phyloP scores from a whole-genome alignment of 106 monocot genomes.

The Chionographis japonica region DNA sequence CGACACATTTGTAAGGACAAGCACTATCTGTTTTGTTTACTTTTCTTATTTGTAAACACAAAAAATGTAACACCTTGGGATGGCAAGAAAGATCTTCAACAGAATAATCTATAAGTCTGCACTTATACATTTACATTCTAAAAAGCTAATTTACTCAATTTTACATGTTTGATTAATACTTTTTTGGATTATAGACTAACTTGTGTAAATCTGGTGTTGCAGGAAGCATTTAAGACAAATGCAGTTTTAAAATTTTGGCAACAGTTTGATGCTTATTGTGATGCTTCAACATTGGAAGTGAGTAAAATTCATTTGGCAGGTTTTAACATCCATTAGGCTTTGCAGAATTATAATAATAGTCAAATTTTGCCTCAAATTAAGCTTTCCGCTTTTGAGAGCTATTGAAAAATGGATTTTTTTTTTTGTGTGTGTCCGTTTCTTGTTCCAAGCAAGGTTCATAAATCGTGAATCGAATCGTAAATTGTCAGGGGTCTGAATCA shows the following conservation, averaged over 20 bases:
- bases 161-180: not conserved
- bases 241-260: slow-evolving; percentile 66
- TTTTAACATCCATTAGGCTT: not conserved
- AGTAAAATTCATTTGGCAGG: not conserved
- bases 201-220: slow-evolving; percentile 7
- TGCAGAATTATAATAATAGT: not conserved
- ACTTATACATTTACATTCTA: not conserved
- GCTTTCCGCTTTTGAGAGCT: not conserved
- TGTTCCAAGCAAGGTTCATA: too few relatives aligned
- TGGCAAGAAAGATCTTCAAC: too few relatives aligned
- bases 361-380: not conserved
- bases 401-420: not conserved
- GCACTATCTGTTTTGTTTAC: too few relatives aligned
- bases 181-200: not conserved
- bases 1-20: too few relatives aligned
- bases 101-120: too few relatives aligned
- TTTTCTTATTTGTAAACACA: too few relatives aligned
- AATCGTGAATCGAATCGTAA: too few relatives aligned
- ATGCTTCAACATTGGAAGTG: slow-evolving; percentile 17
- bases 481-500: too few relatives aligned
- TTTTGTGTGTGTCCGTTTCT: too few relatives aligned
- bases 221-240: slow-evolving; percentile 68
- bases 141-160: not conserved
- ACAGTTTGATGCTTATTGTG: slow-evolving; percentile 45
- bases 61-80: too few relatives aligned